Percentiles rank a stretch among this genome's conserved stretches.
phyloP scores from a whole-genome alignment of 129 eudicot genomes.

The Flaveria brownii region DNA sequence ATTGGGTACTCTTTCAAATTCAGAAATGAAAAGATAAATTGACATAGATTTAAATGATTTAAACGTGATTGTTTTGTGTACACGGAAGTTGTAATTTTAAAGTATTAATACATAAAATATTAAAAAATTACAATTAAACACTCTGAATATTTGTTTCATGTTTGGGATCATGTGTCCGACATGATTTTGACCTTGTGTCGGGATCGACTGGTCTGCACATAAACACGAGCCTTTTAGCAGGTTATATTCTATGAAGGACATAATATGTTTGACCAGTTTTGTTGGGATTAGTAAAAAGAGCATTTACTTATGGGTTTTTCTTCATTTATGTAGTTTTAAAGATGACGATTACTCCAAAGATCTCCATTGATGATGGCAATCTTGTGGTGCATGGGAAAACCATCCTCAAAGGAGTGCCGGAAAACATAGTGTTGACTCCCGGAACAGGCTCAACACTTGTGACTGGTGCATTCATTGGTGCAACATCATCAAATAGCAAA shows the following conservation, averaged over 20 bases:
- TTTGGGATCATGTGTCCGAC: background rate
- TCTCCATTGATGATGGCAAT: conserved; percentile 70
- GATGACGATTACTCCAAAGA: conserved; percentile 88
- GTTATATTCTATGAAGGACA: background rate
- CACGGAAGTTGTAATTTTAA: background rate
- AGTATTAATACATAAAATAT: background rate
- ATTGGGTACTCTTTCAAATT: no score
- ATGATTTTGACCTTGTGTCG: background rate
- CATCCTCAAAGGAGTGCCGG: conserved; percentile 69
- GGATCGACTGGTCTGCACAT: background rate
- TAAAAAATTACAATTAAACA: no score
- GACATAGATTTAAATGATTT: no score
- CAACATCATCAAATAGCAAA: conserved; percentile 61
- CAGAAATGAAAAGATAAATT: no score
- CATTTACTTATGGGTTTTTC: conserved; percentile 16
- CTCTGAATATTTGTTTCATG: background rate
- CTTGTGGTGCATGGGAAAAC: conserved; percentile 94
- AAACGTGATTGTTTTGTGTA: no score
- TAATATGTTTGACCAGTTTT: background rate
- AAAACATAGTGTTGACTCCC: conserved; percentile 79
- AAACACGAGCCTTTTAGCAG: background rate
- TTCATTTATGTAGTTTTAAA: conserved; percentile 42
- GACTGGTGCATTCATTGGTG: conserved; percentile 89
- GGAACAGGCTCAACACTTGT: conserved; percentile 70
- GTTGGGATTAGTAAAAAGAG: background rate